Base-by-base conservation (phyloP, 2,329 filamentous ascomycete genomes). In the Talaromyces funiculosus region DNA sequence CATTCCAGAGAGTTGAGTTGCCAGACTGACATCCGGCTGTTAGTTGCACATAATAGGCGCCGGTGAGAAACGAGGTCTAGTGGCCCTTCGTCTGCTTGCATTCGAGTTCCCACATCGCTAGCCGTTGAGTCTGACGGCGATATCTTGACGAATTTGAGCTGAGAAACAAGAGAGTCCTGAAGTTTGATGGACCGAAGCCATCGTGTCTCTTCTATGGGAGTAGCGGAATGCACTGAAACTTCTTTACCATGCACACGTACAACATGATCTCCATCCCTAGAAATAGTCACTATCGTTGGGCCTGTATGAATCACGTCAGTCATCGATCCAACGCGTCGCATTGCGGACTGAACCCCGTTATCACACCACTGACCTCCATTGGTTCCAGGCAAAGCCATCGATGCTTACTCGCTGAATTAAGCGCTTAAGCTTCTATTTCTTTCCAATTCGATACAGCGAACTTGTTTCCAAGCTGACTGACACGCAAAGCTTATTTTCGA, bases 11-110 rank as follows among this genome's bases (percentile, higher is more conserved):
- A 69, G n/a, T 71, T 59, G 20, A 75, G 49, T 59, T 75, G 68
- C 72, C 72, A 76, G 24, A 75, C 64, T 7, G 71, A 67, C 57
- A 77, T 68, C 43, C 71, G 72, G 42, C 64, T 65, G 35, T 72
- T 69, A 47, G 68, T 75, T 24, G 70, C 70, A 47, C 66, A 72
- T 2, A 78, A 66, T 16, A 77, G 29, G 16, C 72, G 72, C 49
- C 68, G 67, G 35, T 64, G 67, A 64, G 69, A 69, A 59, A 54
- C 33, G 8, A 49, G 43, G 29, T 63, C 53, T 3, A 64, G n/a
- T 4, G 42, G 49, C 9, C 53, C 40, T 10, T 57, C 51, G 20
- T 35, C 54, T 22, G 14, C 31, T 37, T 59, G 18, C 6, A 20
- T 22, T 26, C 49, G 51, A 29, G 51, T 12, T 31, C 20, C 29